Conservation (phyloP, 2,329 filamentous ascomycete species). For the Curvularia verruculosa region DNA sequence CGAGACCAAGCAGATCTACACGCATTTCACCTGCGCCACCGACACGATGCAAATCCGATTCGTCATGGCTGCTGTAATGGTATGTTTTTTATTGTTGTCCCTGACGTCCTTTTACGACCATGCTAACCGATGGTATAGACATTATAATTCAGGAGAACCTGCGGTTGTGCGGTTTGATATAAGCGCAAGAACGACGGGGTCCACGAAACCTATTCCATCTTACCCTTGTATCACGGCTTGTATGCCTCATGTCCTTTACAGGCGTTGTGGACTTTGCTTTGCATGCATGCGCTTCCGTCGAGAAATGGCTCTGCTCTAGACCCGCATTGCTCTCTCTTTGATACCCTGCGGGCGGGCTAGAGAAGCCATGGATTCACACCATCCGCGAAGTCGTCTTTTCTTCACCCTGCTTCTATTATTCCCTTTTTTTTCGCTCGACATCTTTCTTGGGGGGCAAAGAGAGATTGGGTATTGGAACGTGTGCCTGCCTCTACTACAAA, state of each 20-base stretch:
- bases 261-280: slow-evolving; percentile 48
- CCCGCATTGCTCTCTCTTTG: slow-evolving; percentile 42
- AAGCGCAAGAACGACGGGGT: slow-evolving; percentile 50
- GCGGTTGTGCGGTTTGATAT: slow-evolving; percentile 95
- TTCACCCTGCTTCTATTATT: slow-evolving; percentile 13
- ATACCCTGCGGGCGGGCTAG: slow-evolving; percentile 42
- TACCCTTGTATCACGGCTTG: slow-evolving; percentile 45
- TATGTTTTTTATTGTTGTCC: slow-evolving; percentile 62
- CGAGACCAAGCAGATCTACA: slow-evolving; percentile 99
- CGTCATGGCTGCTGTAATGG: slow-evolving; percentile 99
- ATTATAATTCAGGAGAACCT: slow-evolving; percentile 99
- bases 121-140: slow-evolving; percentile 65
- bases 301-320: slow-evolving; percentile 38
- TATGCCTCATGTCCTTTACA: slow-evolving; percentile 46
- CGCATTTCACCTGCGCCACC: slow-evolving; percentile 97
- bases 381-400: slow-evolving; percentile 29
- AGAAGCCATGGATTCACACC: slow-evolving; percentile 24
- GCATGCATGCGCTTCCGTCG: slow-evolving; percentile 30
- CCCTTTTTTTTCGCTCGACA: slow-evolving; percentile 17
- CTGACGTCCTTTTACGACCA: background rate
- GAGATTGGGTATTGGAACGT: slow-evolving; percentile 20
- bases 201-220: slow-evolving; percentile 38
- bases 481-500: slow-evolving; percentile 10
- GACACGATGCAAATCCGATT: slow-evolving; percentile 99
- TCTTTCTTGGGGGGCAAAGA: slow-evolving; percentile 14